These are phyloP conservation scores for Fusarium decemcellulare DNA, from an alignment of 2,329 filamentous ascomycete species.

Conservation along the genomic window DNA sequence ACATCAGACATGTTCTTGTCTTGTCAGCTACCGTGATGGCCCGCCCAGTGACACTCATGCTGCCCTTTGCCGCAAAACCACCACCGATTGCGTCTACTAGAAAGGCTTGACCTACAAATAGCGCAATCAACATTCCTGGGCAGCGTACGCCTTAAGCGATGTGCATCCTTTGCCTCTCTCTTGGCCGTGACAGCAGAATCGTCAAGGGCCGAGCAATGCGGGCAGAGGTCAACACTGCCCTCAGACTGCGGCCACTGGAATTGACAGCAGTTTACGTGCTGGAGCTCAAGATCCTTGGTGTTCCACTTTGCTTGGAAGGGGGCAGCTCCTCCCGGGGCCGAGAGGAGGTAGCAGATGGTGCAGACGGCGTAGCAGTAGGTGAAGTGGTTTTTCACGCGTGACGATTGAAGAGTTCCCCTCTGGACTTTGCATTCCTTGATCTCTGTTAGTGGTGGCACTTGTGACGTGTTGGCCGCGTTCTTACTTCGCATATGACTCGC, in stretches of 20 bases:
- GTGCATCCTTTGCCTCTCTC: slow-evolving; percentile 18
- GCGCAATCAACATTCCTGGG: slow-evolving; percentile 21
- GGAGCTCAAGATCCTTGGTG: slow-evolving; percentile 25
- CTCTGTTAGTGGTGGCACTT: too few species aligned
- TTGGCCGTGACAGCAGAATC: neutral
- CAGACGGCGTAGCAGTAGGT: slow-evolving; percentile 26
- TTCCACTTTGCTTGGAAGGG: slow-evolving; percentile 29
- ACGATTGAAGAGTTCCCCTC: neutral
- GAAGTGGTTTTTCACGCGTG: slow-evolving; percentile 18
- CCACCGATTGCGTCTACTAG: slow-evolving; percentile 8
- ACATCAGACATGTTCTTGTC: too few species aligned
- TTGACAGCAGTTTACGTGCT: slow-evolving; percentile 11
- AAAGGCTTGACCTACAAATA: slow-evolving; percentile 8
- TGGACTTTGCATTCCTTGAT: neutral
- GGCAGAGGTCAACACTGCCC: neutral
- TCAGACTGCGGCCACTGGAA: neutral
- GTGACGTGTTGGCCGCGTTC: too few species aligned
- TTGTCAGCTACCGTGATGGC: slow-evolving; percentile 7
- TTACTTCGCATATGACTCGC: slow-evolving; percentile 24
- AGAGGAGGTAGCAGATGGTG: slow-evolving; percentile 8
- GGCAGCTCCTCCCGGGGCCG: neutral
- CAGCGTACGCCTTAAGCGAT: slow-evolving; percentile 2
- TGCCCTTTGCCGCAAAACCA: slow-evolving; percentile 27
- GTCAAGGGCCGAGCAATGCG: neutral
- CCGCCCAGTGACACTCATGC: slow-evolving; percentile 32